These are phyloP conservation scores for Apiosordaria backusii DNA, from an alignment of 495 filamentous ascomycete species.

Conservation along the genomic window DNA sequence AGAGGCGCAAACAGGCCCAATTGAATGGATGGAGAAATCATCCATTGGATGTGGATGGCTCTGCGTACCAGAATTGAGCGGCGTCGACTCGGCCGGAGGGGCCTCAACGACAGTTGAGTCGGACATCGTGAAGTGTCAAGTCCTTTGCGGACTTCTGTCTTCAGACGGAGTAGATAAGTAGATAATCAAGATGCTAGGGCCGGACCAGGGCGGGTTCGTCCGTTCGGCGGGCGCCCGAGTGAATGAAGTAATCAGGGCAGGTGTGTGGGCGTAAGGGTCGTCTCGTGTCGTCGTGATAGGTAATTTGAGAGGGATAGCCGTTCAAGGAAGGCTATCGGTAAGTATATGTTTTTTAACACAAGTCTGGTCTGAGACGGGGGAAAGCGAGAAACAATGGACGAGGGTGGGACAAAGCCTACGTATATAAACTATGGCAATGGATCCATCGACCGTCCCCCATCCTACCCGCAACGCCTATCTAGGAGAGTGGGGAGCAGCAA, in stretches of 20 bases:
- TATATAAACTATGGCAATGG: conserved; percentile 12
- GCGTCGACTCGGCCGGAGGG: background rate
- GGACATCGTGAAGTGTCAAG: background rate
- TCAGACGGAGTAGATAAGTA: too few relatives aligned
- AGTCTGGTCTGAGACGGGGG: conserved; percentile 3
- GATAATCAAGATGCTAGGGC: background rate
- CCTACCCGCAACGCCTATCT: background rate
- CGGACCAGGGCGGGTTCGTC: conserved; percentile 1
- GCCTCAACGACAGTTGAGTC: background rate
- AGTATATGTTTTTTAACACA: conserved; percentile 2
- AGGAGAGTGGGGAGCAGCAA: background rate
- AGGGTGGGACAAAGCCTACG: conserved; percentile 16
- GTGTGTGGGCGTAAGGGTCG: background rate
- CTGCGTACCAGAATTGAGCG: background rate
- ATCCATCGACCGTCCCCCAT: background rate
- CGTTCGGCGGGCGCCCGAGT: background rate
- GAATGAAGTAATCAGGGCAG: background rate
- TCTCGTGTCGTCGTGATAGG: background rate
- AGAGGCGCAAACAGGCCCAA: background rate
- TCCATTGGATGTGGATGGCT: background rate
- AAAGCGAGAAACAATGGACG: conserved; percentile 3
- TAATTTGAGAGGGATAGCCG: background rate
- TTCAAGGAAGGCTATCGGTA: background rate
- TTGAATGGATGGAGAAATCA: background rate
- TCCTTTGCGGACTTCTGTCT: background rate